These are phyloP conservation scores for Closterium sp. DNA, from an alignment of 139 green algal species.

Conservation along the genomic window DNA sequence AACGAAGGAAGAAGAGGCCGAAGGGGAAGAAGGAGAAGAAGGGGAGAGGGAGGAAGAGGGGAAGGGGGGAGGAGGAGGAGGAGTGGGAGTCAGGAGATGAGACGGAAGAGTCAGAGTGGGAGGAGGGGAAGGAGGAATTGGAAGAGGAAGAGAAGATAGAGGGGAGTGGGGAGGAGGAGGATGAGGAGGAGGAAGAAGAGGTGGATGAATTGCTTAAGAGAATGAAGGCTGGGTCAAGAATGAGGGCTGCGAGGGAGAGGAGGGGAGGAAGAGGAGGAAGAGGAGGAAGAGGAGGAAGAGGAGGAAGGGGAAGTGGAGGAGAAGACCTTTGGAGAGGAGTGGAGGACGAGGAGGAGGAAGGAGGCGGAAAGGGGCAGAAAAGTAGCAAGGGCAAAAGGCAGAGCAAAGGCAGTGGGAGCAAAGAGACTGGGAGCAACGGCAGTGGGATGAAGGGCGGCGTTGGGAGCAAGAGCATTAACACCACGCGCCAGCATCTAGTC, in stretches of 20 bases:
- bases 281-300: not conserved
- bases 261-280: not conserved
- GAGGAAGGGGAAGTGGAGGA: not conserved
- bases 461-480: not conserved
- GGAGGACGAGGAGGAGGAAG: not conserved
- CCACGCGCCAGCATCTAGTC: not conserved
- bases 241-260: not conserved
- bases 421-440: not conserved
- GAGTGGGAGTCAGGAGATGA: slow-evolving; percentile 8
- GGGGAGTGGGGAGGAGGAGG: too few relatives aligned
- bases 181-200: not conserved
- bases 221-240: not conserved
- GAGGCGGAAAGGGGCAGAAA: not conserved
- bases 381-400: not conserved
- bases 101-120: slow-evolving; percentile 11
- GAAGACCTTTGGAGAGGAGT: too few relatives aligned
- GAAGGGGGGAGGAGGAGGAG: slow-evolving; percentile 32
- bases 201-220: not conserved
- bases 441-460: not conserved
- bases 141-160: not conserved
- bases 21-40: not conserved
- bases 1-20: not conserved
- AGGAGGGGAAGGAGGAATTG: not conserved
- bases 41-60: not conserved
- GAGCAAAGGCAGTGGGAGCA: not conserved